Conservation (phyloP, 768 basidiomycete species). For the Agaricus sinodeliciosus region DNA sequence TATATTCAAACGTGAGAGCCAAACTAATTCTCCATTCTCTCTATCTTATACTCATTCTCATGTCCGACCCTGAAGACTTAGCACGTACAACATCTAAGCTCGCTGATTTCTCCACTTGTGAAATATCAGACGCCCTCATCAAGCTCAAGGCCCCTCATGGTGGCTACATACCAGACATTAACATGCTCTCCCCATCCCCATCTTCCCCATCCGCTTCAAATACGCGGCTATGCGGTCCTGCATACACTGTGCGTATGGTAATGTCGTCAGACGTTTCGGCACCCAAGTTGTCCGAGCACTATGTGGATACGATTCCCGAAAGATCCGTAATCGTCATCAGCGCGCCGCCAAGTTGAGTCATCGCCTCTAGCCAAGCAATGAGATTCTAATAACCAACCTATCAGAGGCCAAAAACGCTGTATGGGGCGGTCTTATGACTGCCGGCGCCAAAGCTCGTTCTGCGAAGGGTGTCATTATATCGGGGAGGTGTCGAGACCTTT, state of each 20-base stretch:
- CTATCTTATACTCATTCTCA: slow-evolving; percentile 11
- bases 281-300: slow-evolving; percentile 65
- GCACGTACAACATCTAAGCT: slow-evolving; percentile 17
- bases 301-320: slow-evolving; percentile 69
- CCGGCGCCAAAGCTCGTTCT: slow-evolving; percentile 68
- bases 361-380: not conserved
- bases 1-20: too few relatives aligned
- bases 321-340: slow-evolving; percentile 69
- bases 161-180: slow-evolving; percentile 77
- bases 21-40: slow-evolving; percentile 12
- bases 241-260: slow-evolving; percentile 87
- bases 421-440: slow-evolving; percentile 92
- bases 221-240: slow-evolving; percentile 58
- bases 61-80: slow-evolving; percentile 9
- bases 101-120: slow-evolving; percentile 58
- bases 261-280: slow-evolving; percentile 46
- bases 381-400: not conserved
- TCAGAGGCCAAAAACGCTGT: slow-evolving; percentile 72
- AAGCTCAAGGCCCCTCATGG: slow-evolving; percentile 69
- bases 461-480: slow-evolving; percentile 76
- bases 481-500: slow-evolving; percentile 79
- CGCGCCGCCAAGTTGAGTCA: slow-evolving; percentile 55
- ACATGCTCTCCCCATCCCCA: slow-evolving; percentile 42
- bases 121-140: slow-evolving; percentile 84
- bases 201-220: slow-evolving; percentile 24